Evolutionary conservation across 2,329 filamentous ascomycete genomes (phyloP).

Genomic region (Penicillium olsonii): DNA sequence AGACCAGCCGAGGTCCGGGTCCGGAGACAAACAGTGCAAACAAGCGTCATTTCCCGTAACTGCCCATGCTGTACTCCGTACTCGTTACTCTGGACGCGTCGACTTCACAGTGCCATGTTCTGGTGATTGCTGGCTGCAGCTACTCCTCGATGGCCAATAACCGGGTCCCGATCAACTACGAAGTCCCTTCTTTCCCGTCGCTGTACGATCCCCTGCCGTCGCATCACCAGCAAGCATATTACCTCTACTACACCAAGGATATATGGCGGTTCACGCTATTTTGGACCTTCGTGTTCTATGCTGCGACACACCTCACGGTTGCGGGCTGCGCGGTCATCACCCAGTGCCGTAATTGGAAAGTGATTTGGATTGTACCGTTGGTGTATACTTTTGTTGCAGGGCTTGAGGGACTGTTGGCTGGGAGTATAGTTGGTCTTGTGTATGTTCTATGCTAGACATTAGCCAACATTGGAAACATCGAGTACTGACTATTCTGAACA

Average conservation of each 20-base stretch:
- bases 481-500: conserved; percentile 4
- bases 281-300: conserved; percentile 83
- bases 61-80: too few species aligned
- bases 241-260: conserved; percentile 73
- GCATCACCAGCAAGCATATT: conserved; percentile 56
- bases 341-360: conserved; percentile 55
- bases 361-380: conserved; percentile 70
- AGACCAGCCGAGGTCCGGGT: conserved; percentile 36
- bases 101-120: conserved; percentile 4
- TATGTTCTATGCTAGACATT: too few species aligned
- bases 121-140: conserved; percentile 4
- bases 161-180: conserved; percentile 60
- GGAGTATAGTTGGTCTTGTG: conserved; percentile 79
- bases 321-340: conserved; percentile 71
- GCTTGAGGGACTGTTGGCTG: conserved; percentile 74
- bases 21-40: conserved; percentile 37
- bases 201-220: conserved; percentile 73
- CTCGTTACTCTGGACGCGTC: too few species aligned
- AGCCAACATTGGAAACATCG: background rate
- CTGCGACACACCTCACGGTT: conserved; percentile 71
- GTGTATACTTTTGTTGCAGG: conserved; percentile 71
- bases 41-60: conserved; percentile 16
- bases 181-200: conserved; percentile 73
- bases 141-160: conserved; percentile 35
- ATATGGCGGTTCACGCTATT: conserved; percentile 85